A percentile compares a stretch with the other conserved stretches of the same genome.
Evolutionary conservation across 2,329 filamentous ascomycete species (phyloP).

Genomic region (Lachnellula arida): DNA sequence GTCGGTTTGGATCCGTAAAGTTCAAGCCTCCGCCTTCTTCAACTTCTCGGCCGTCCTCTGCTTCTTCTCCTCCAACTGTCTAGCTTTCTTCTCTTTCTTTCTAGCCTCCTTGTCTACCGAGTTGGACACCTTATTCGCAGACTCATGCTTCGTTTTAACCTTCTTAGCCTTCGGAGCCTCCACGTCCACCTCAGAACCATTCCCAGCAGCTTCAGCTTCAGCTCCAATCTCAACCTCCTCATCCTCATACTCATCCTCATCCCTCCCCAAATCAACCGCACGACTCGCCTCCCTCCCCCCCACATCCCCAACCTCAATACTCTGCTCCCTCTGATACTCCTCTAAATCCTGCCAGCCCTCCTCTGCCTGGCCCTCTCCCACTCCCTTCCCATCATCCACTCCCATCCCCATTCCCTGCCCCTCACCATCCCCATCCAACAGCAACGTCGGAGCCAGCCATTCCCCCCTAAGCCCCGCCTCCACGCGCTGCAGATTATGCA

Average conservation of each 20-base stretch:
- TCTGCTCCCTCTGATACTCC: constrained; percentile 33
- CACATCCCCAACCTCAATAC: constrained; percentile 26
- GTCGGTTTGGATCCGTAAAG: constrained; percentile 2
- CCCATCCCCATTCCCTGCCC: constrained; percentile 14
- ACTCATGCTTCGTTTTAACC: constrained; percentile 33
- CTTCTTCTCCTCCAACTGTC: constrained; percentile 50
- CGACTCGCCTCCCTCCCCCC: constrained; percentile 13
- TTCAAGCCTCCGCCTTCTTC: constrained; percentile 31
- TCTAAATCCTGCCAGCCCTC: constrained; percentile 35
- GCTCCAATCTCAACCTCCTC: too few relatives aligned
- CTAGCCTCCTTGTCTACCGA: constrained; percentile 37
- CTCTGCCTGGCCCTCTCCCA: constrained; percentile 18
- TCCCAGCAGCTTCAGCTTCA: constrained; percentile 28
- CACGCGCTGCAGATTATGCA: constrained; percentile 49
- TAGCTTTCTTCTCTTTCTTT: constrained; percentile 40
- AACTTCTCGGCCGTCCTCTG: constrained; percentile 53
- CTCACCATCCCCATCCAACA: constrained; percentile 31
- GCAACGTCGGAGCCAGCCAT: constrained; percentile 39
- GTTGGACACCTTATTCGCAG: constrained; percentile 48
- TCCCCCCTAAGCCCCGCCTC: constrained; percentile 49
- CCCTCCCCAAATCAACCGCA: constrained; percentile 40
- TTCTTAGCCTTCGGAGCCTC: constrained; percentile 16
- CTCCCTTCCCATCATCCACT: constrained; percentile 23
- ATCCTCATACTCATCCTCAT: too few relatives aligned
- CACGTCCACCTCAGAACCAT: constrained; percentile 25